Percentiles rank a stretch among this genome's conserved stretches.
Evolutionary conservation across 495 filamentous ascomycete species (phyloP).

Genomic region (Apodospora peruviana): DNA sequence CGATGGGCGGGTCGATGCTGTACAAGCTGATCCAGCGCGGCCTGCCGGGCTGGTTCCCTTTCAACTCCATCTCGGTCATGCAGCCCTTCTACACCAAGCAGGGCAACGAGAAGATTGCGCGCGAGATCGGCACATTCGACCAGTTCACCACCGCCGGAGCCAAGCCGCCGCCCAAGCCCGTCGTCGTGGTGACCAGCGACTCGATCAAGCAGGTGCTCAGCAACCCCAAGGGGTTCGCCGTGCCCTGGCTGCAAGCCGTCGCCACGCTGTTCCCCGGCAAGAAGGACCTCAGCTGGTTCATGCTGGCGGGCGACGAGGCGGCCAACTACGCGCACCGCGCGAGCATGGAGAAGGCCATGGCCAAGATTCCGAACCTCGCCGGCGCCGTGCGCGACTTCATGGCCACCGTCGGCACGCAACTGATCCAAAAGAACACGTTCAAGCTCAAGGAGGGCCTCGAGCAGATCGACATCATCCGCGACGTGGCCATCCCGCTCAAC

Average conservation of each 20-base stretch:
- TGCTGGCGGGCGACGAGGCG: conserved; percentile 8
- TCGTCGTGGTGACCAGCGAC: conserved; percentile 1
- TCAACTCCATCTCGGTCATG: conserved; percentile 67
- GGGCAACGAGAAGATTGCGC: conserved; percentile 59
- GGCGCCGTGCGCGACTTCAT: conserved; percentile 48
- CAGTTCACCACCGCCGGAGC: conserved; percentile 51
- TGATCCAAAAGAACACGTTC: conserved; percentile 58
- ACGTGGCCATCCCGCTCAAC: conserved; percentile 52
- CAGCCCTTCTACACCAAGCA: conserved; percentile 52
- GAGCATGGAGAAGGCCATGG: conserved; percentile 3
- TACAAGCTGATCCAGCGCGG: conserved; percentile 68
- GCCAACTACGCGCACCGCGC: conserved; percentile 10
- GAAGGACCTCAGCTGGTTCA: conserved; percentile 12
- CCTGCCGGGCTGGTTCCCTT: conserved; percentile 66
- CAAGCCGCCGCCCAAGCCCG: conserved; percentile 13
- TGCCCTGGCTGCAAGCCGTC: conserved; percentile 7
- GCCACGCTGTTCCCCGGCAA: conserved; percentile 7
- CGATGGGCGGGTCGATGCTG: conserved; percentile 64
- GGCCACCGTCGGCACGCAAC: conserved; percentile 51
- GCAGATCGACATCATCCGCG: conserved; percentile 67
- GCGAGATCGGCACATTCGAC: conserved; percentile 57
- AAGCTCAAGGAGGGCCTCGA: conserved; percentile 44
- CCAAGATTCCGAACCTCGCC: conserved; percentile 6
- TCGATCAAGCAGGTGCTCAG: conserved; percentile 5
- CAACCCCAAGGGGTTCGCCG: conserved; percentile 4